Evolutionary conservation across 495 filamentous ascomycete genomes (phyloP).

Genomic region (Poronia punctata): DNA sequence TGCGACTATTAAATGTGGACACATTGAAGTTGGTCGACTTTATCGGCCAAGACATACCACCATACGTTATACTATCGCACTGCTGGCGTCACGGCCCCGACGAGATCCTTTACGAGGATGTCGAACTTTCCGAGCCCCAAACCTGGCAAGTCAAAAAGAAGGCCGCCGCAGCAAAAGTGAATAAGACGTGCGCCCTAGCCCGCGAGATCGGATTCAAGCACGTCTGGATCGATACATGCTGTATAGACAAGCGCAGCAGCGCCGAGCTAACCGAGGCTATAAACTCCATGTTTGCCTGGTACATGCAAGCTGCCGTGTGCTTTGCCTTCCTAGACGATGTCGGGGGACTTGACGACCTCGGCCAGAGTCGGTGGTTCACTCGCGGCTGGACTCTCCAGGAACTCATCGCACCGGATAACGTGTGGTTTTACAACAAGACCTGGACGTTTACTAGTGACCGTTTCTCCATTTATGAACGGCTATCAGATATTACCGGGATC

Average conservation of each 20-base stretch:
- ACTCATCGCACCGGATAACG: slow-evolving; percentile 24
- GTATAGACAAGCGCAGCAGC: slow-evolving; percentile 24
- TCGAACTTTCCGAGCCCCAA: background rate
- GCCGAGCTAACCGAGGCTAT: slow-evolving; percentile 22
- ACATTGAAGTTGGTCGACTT: background rate
- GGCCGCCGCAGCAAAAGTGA: background rate
- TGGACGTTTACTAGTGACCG: slow-evolving; percentile 15
- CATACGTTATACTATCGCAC: slow-evolving; percentile 31
- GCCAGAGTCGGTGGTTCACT: slow-evolving; percentile 24
- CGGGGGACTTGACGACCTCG: background rate
- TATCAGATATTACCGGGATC: background rate
- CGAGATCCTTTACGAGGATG: slow-evolving; percentile 26
- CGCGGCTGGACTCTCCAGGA: slow-evolving; percentile 34
- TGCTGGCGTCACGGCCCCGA: slow-evolving; percentile 20
- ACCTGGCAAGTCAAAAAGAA: slow-evolving; percentile 5
- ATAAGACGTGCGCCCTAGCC: slow-evolving; percentile 2
- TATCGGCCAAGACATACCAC: background rate
- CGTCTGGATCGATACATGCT: slow-evolving; percentile 26
- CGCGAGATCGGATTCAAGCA: slow-evolving; percentile 9
- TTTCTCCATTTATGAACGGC: background rate
- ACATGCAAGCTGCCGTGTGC: slow-evolving; percentile 15
- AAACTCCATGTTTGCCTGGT: slow-evolving; percentile 22
- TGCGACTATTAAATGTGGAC: background rate
- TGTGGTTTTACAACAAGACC: slow-evolving; percentile 22
- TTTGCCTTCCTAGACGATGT: slow-evolving; percentile 21